phyloP scores from a whole-genome alignment of 208 protist genomes.

The Trypanosoma congolense region DNA sequence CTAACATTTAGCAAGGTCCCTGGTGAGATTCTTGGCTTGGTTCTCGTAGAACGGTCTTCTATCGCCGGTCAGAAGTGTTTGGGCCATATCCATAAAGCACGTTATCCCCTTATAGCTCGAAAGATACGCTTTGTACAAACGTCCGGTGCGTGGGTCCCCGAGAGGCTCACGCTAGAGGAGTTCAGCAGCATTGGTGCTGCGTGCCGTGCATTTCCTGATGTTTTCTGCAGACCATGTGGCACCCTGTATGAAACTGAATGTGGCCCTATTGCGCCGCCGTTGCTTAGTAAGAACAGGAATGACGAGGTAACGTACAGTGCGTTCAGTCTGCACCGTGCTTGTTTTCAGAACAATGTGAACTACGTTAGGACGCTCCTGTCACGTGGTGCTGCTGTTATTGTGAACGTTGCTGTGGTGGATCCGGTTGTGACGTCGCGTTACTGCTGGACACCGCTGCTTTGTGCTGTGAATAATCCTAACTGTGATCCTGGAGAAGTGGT shows the following conservation, averaged over 20 bases:
- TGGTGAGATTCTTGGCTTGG: conserved; percentile 54
- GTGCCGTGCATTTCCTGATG: conserved; percentile 55
- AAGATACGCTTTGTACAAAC: conserved; percentile 62
- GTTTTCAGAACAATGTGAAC: conserved; percentile 78
- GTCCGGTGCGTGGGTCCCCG: conserved; percentile 70
- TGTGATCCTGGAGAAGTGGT: conserved; percentile 72
- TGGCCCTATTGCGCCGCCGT: not conserved
- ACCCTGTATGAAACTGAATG: conserved; percentile 5
- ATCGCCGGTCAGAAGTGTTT: not conserved
- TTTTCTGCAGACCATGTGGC: conserved; percentile 58
- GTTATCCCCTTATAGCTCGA: conserved; percentile 18
- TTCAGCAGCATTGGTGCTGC: conserved; percentile 69
- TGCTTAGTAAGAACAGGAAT: not conserved
- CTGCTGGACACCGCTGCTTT: conserved; percentile 85
- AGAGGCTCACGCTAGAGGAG: conserved; percentile 57
- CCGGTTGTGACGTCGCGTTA: conserved; percentile 38
- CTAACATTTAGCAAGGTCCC: conserved; percentile 48
- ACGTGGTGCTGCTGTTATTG: conserved; percentile 64
- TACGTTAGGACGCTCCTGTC: conserved; percentile 77
- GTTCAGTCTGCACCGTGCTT: conserved; percentile 77
- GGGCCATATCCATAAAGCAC: not conserved
- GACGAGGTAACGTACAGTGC: conserved; percentile 2
- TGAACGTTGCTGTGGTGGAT: conserved; percentile 71
- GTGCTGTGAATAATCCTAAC: conserved; percentile 87
- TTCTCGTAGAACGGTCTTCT: conserved; percentile 17